Base-by-base conservation (phyloP, 2,329 filamentous ascomycete genomes). In the Apiospora malaysiana region DNA sequence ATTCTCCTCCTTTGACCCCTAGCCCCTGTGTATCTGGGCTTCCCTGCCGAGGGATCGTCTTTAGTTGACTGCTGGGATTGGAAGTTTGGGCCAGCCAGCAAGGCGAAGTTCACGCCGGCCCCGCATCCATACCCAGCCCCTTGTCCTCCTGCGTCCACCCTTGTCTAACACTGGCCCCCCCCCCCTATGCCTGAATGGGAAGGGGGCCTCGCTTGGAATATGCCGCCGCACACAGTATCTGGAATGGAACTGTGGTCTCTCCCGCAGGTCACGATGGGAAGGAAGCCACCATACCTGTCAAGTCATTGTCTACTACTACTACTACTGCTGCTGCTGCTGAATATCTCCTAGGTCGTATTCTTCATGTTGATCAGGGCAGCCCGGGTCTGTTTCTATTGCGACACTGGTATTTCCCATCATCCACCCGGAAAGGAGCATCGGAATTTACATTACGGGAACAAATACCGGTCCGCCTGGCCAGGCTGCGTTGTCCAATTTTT, bases 361-460 rank as follows among this genome's bases (percentile, higher is more conserved):
- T 23, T 63, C 32, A 63, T 63, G 56, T 40, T 63, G 32, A 63
- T 63, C 56, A 63, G 56, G 32, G 32, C 32, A 40, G 10, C 37
- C 56, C 27, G 9, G 56, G 32, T 40, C n/a, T 40, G 56, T 63
- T 63, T 63, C 56, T 63, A 32, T 32, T 40, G 56, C 27, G 18
- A 63, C 56, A n/a, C 56, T 63, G 32, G 27, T 27, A 37, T 63
- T 63, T 63, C 56, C 56, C 56, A 68, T 46, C 70, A 68, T 47
- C 49, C 70, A 69, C 56, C 68, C 65, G 56, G 47, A 68, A 68
- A 51, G 66, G 68, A 71, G 56, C 43, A 66, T 56, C 70, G 70
- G 65, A 68, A 71, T 72, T 69, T 72, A 43, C 65, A 71, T 68
- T 47, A 63, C 68, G 21, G 71, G 47, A 66, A 66, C 63, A 43